Conservation (phyloP, 331 rosid genomes). For the Stylosanthes scabra region DNA sequence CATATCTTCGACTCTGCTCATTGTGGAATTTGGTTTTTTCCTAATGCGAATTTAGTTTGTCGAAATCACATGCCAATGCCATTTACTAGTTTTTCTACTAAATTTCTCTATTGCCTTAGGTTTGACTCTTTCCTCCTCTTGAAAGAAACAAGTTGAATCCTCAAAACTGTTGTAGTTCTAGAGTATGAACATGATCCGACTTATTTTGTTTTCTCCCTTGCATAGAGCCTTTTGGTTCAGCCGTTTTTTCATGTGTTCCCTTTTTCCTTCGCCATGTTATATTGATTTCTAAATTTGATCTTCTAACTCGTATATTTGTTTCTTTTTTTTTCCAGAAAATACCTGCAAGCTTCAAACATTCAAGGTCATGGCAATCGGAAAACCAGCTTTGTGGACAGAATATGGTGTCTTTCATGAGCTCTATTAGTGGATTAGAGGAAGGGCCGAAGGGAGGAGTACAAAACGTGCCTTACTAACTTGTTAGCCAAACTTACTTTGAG, state of each 20-base stretch:
- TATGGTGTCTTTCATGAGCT: constrained; percentile 9
- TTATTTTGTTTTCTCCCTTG: constrained; percentile 20
- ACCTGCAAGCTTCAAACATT: constrained; percentile 37
- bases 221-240: not conserved
- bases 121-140: not conserved
- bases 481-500: constrained; percentile 18
- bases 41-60: not conserved
- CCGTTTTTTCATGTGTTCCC: constrained; percentile 8
- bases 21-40: not conserved
- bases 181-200: not conserved
- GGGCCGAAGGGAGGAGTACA: constrained; percentile 30
- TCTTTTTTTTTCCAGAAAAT: constrained; percentile 42
- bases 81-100: not conserved
- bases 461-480: constrained; percentile 23
- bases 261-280: not conserved
- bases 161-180: not conserved
- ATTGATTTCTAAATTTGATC: not conserved
- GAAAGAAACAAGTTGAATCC: constrained; percentile 10
- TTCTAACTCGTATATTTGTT: constrained; percentile 29
- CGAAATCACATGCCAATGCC: constrained; percentile 21
- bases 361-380: constrained; percentile 31
- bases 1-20: not conserved
- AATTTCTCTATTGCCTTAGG: not conserved
- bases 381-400: constrained; percentile 16
- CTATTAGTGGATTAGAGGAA: constrained; percentile 21